These are phyloP conservation scores for Lactarius vividus DNA, from an alignment of 768 basidiomycete species.

Conservation along the genomic window DNA sequence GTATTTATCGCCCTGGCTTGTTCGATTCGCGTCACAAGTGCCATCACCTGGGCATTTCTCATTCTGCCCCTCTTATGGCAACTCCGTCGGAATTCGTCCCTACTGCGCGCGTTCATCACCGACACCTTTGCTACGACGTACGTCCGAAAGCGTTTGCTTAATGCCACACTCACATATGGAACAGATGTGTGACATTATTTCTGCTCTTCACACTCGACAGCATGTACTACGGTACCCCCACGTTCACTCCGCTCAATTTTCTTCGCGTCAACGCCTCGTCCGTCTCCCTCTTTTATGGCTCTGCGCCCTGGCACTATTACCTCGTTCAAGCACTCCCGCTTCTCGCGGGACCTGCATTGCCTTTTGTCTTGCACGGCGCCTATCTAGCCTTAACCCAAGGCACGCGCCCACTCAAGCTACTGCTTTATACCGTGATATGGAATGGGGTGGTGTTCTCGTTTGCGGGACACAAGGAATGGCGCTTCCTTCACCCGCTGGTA, in stretches of 20 bases:
- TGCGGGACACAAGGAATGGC: conserved; percentile 95
- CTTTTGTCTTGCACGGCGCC: conserved; percentile 64
- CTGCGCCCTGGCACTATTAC: conserved; percentile 86
- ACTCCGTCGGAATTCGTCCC: conserved; percentile 38
- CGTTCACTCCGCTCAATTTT: conserved; percentile 81
- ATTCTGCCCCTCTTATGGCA: conserved; percentile 57
- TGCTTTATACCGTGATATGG: conserved; percentile 57
- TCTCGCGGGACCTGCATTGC: conserved; percentile 67
- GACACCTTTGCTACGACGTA: conserved; percentile 50
- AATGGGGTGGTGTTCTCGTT: conserved; percentile 69
- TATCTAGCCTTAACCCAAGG: conserved; percentile 30
- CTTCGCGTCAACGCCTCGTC: conserved; percentile 76
- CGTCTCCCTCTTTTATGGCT: conserved; percentile 91
- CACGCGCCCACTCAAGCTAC: conserved; percentile 34
- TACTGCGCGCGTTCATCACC: conserved; percentile 37
- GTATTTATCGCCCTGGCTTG: conserved; percentile 74
- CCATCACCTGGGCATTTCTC: conserved; percentile 79
- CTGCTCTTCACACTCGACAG: conserved; percentile 52
- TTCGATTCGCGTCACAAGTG: conserved; percentile 84
- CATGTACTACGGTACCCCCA: conserved; percentile 60
- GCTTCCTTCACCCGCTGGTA: conserved; percentile 90
- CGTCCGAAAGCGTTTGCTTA: conserved; percentile 7
- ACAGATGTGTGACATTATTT: conserved; percentile 18
- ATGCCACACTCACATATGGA: conserved; percentile 5
- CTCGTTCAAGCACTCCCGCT: conserved; percentile 82